A percentile compares a stretch with the other conserved stretches of the same genome.
Evolutionary conservation across 257 asterid species (phyloP).

Genomic region (Solanum chiquidenum): DNA sequence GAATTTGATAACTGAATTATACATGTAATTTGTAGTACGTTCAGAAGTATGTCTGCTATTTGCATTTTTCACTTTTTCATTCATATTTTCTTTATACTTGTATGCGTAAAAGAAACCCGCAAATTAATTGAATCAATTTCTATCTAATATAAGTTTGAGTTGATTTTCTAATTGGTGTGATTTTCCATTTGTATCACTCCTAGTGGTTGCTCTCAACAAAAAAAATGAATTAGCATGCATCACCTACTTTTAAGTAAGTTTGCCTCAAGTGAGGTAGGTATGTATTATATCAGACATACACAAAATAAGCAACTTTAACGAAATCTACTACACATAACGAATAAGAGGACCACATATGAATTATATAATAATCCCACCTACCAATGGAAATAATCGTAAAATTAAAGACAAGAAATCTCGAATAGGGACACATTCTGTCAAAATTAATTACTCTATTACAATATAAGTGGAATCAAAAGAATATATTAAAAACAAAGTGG

Average conservation of each 20-base stretch:
- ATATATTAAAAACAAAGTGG: neutral
- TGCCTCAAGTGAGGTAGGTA: neutral
- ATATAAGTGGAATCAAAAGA: neutral
- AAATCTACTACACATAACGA: neutral
- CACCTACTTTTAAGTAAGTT: neutral
- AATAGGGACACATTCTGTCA: neutral
- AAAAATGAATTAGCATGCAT: neutral
- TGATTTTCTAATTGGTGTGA: neutral
- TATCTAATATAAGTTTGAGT: neutral
- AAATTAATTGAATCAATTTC: neutral
- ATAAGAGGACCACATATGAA: neutral
- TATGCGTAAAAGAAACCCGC: neutral
- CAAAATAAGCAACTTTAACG: neutral
- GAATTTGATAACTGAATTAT: constrained; percentile 37
- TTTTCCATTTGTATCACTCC: neutral
- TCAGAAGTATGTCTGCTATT: neutral
- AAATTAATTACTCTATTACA: neutral
- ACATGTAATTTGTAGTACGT: neutral
- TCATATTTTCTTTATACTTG: neutral
- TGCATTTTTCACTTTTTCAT: neutral
- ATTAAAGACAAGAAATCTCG: neutral
- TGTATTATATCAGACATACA: neutral
- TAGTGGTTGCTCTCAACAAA: neutral
- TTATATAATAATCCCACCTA: neutral
- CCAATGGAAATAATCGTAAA: neutral